phyloP scores from a whole-genome alignment of 2,329 filamentous ascomycete species.

The Stemphylium vesicarium region DNA sequence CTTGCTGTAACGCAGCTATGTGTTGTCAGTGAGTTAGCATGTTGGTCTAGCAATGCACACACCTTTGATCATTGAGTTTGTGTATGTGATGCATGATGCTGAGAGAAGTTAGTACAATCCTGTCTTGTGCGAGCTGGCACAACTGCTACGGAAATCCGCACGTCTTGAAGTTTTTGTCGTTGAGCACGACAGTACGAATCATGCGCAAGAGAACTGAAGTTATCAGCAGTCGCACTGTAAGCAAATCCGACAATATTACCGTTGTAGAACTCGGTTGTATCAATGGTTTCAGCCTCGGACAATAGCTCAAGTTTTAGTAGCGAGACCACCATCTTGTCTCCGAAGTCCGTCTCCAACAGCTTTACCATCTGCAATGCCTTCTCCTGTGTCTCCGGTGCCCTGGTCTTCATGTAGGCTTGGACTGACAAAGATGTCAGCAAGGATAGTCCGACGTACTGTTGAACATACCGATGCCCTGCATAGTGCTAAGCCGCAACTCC shows the following conservation, averaged over 20 bases:
- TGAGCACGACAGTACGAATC: slow-evolving; percentile 65
- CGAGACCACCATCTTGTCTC: slow-evolving; percentile 68
- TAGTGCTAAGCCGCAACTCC: slow-evolving; percentile 70
- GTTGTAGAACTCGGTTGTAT: slow-evolving; percentile 50
- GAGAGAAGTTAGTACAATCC: not conserved
- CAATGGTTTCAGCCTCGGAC: slow-evolving; percentile 48
- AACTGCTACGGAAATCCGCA: slow-evolving; percentile 31
- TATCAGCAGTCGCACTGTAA: slow-evolving; percentile 14
- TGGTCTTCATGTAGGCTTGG: slow-evolving; percentile 59
- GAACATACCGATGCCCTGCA: slow-evolving; percentile 59
- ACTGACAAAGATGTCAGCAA: slow-evolving; percentile 52
- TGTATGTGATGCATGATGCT: slow-evolving; percentile 71
- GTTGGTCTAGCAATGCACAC: not conserved
- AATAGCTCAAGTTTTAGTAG: slow-evolving; percentile 74
- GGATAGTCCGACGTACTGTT: no score
- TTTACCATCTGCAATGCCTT: slow-evolving; percentile 65
- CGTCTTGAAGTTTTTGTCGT: slow-evolving; percentile 68
- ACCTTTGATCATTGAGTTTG: slow-evolving; percentile 60
- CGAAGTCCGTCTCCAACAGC: slow-evolving; percentile 67
- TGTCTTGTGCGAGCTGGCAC: not conserved
- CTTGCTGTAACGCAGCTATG: slow-evolving; percentile 49
- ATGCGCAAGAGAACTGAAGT: slow-evolving; percentile 64
- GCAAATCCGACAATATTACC: slow-evolving; percentile 32
- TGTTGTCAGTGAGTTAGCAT: not conserved
- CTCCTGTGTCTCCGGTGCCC: slow-evolving; percentile 53